phyloP scores from a whole-genome alignment of 495 filamentous ascomycete genomes.

The Clavariopsis aquatica region DNA sequence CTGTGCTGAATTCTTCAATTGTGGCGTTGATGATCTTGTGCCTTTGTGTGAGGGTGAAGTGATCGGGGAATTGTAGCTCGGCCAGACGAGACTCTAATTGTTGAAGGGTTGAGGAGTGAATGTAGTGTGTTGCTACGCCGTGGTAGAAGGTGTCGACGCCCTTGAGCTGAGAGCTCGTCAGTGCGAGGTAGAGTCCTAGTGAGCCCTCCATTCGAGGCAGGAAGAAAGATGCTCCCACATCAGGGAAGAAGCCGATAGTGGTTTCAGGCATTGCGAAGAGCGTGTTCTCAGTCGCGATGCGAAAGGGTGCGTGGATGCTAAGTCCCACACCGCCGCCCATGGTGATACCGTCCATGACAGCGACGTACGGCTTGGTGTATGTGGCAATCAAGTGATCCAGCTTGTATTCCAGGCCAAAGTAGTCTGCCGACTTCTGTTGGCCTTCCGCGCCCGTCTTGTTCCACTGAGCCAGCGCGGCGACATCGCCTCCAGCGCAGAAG shows the following conservation, averaged over 20 bases:
- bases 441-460: constrained; percentile 70
- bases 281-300: constrained; percentile 93
- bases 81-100: constrained; percentile 80
- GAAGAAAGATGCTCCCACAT: constrained; percentile 95
- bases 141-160: constrained; percentile 82
- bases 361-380: constrained; percentile 87
- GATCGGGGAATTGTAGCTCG: constrained; percentile 84
- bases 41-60: constrained; percentile 59
- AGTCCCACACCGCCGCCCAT: constrained; percentile 98
- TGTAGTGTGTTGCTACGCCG: constrained; percentile 89
- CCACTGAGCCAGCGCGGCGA: constrained; percentile 69
- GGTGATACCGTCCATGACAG: constrained; percentile 96
- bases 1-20: constrained; percentile 86
- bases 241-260: constrained; percentile 95
- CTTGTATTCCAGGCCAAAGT: constrained; percentile 89
- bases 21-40: constrained; percentile 75
- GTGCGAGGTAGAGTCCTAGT: constrained; percentile 83
- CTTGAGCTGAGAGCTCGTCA: constrained; percentile 78
- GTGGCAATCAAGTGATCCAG: constrained; percentile 96
- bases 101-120: constrained; percentile 82
- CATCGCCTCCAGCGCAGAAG: constrained; percentile 93
- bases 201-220: constrained; percentile 81
- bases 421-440: constrained; percentile 68
- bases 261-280: constrained; percentile 98
- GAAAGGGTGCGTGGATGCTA: constrained; percentile 90